Evolutionary conservation across 2,329 filamentous ascomycete genomes (phyloP), one percentile per base, ranked within the genome.

Genomic region (Fonsecaea multimorphosa): DNA sequence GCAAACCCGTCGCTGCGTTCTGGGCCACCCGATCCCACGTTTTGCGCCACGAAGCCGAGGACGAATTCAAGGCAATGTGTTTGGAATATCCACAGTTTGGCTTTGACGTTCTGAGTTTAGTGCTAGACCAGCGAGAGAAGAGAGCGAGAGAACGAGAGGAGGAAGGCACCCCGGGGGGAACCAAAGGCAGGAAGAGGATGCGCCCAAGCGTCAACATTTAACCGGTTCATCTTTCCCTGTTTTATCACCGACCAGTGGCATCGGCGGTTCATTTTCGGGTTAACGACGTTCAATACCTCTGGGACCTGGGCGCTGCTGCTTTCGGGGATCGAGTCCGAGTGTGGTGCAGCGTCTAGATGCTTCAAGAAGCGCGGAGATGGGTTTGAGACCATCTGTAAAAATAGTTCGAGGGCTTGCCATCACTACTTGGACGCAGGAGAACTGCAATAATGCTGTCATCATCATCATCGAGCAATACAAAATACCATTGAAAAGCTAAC

Each of bases 61-160:
- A 87, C 6, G 91, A 96, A 79, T 97, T 97, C 85, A 88, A 89
- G 76, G 78, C 85, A 53, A 87, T 97, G 78, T 97, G 93, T 80
- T 81, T 97, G 76, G 91, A 97, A 79, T 93, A 89, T 76, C 93
- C 93, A 19, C 90, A 96, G 76, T 97, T 97, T 76, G 91, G 91
- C 74, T 97, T 93, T 81, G 93, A 97, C 78, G 91, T 98, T 63
- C 86, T 97, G 66, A 93, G 87, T 27, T 73, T 81, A 32, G 76
- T 82, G 27, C 72, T 83, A 38, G 80, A 82, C 67, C 76, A 78
- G 44, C 80, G 78, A 66, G 80, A 82, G 66, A 82, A 80, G 73
- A 72, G 75, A 27, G 71, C 69, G 3, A 72, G 75, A 52, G 76
- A 78, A 63, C 75, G 75, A 57, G 73, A 72, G 9, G 77, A 80